These are phyloP conservation scores for Gracilaria domingensis DNA, from an alignment of 23 red algal genomes.

Conservation along the genomic window DNA sequence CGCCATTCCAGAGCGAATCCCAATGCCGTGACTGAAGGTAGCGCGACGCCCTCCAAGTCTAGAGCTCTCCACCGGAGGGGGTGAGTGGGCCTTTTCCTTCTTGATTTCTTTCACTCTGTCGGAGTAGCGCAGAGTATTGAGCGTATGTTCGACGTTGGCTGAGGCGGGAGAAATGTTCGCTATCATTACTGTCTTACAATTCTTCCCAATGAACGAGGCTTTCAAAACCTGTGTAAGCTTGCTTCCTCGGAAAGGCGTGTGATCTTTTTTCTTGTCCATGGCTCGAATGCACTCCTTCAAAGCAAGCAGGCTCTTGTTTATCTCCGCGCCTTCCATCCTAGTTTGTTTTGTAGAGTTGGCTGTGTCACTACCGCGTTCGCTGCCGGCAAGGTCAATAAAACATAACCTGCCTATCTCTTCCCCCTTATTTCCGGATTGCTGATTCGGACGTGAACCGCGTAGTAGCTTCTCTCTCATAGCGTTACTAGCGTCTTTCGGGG, in stretches of 20 bases:
- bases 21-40: conserved; percentile 55
- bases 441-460: not conserved
- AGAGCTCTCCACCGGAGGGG: not conserved
- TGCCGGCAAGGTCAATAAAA: conserved; percentile 96
- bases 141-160: conserved; percentile 88
- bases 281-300: conserved; percentile 93
- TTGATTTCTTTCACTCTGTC: conserved; percentile 79
- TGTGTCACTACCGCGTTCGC: conserved; percentile 87
- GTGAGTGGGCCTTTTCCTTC: conserved; percentile 14
- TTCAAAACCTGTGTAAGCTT: conserved; percentile 95
- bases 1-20: conserved; percentile 15
- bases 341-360: conserved; percentile 79
- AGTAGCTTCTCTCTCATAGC: conserved; percentile 48
- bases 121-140: conserved; percentile 92
- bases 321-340: conserved; percentile 90
- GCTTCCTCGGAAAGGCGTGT: conserved; percentile 92
- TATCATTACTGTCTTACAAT: conserved; percentile 94
- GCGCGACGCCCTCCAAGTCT: conserved; percentile 28
- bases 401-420: conserved; percentile 71
- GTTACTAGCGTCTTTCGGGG: conserved; percentile 32
- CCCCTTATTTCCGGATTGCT: conserved; percentile 11
- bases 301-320: conserved; percentile 96
- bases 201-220: conserved; percentile 85
- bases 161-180: conserved; percentile 85
- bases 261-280: conserved; percentile 72